Percentiles rank a stretch among this genome's conserved stretches.
These are phyloP conservation scores for Chromera velia DNA, from an alignment of 73 alveolate genomes.

Conservation along the genomic window DNA sequence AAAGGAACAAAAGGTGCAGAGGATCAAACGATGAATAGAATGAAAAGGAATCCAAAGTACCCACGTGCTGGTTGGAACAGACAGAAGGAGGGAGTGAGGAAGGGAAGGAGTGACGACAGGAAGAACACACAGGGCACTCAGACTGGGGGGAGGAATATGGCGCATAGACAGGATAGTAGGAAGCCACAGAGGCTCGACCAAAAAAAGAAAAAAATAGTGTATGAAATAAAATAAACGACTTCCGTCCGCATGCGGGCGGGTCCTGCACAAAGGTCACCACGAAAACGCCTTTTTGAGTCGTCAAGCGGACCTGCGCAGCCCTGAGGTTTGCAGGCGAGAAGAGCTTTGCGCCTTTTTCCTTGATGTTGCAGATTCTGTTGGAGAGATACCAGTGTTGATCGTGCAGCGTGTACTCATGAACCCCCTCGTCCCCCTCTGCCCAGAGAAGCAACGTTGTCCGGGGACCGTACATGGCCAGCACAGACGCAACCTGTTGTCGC, in stretches of 20 bases:
- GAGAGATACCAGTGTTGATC: constrained; percentile 11
- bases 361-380: not conserved
- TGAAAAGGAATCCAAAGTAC: too few species aligned
- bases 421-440: not conserved
- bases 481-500: constrained; percentile 23
- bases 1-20: too few species aligned
- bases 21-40: too few species aligned
- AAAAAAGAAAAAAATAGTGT: too few species aligned
- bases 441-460: constrained; percentile 13
- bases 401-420: constrained; percentile 1
- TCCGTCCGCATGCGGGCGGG: not conserved
- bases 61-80: too few species aligned
- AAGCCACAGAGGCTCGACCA: too few species aligned
- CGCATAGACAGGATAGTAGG: too few species aligned
- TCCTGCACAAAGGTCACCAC: not conserved
- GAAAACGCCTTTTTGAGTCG: not conserved
- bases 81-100: too few species aligned
- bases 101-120: too few species aligned
- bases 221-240: too few species aligned
- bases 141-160: not conserved
- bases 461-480: constrained; percentile 38
- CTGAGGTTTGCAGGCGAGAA: constrained; percentile 15
- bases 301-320: constrained; percentile 2
- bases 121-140: not conserved
- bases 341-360: constrained; percentile 1